Base-by-base conservation (phyloP, 106 monocot genomes). In the Dactylorhiza incarnata region DNA sequence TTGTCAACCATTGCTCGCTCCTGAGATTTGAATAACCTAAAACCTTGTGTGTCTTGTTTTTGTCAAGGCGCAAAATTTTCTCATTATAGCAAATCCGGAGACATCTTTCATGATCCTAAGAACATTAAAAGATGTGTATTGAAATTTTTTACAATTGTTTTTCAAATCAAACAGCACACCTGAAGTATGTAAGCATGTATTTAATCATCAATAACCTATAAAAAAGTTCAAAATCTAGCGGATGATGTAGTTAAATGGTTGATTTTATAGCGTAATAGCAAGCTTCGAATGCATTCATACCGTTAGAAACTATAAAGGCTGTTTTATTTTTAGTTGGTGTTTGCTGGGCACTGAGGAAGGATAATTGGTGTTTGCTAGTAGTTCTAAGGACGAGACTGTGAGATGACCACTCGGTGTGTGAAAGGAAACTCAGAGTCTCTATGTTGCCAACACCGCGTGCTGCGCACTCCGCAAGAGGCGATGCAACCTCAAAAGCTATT, bases 1-100 rank as follows among this genome's bases (percentile, higher is more conserved):
- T 89, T 93, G 23, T 94, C 94, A 63, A 97, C 87, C 80, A 97
- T 65, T 22, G 37, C 49, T 69, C 80, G 73, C 81, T 94, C 94
- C 48, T 83, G 87, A 62, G 89, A 78, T 75, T 89, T 91, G 78
- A 94, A 97, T 63, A 89, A 46, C 68, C 85, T 89, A 79, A 87
- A 97, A 26, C 93, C 89, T 47, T 85, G 83, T 49, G 79, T 70
- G 81, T 89, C 97, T 97, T 76, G 23, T 74, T 72, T 78, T 80
- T 73, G 86, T 95, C 80, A 92, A 91, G 92, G 16, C 48, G 17
- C 46, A 67, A 47, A 55, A 46, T 19, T 56, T n/a, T 68, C 50
- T 12, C 37, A 24, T 50, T 9, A 24, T 50, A 9, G 50, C 12
- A 73, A 51, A 71, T 19, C 8, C 44, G 6, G n/a, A 45, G n/a